Evolutionary conservation across 73 alveolate genomes (phyloP), one percentile per base, ranked within the genome.

Genomic region (Urostyla sp.): DNA sequence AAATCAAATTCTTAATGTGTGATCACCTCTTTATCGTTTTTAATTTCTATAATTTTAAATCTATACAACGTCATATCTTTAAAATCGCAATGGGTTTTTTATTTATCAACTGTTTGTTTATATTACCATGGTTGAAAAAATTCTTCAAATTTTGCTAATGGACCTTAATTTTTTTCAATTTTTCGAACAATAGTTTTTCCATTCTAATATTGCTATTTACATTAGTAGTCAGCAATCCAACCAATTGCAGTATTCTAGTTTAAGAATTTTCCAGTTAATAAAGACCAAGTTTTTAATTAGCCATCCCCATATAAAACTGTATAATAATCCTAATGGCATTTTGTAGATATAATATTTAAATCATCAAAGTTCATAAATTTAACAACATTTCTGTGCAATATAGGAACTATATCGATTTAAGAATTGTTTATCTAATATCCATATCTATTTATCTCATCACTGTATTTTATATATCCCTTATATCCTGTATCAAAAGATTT

Each of bases 31-130:
- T 38, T 5, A 16, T 34, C 60, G 26, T 40, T 63, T 24, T 7
- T 63, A 16, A 63, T 63, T 40, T 63, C 79, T 8, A 63, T 63
- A 32, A 43, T 43, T 37, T 63, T 63, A 4, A 7, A 63, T 13
- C 30, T n/a, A 24, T 21, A 43, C 15, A 63, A 26, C 3, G 60
- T 3, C 2, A 63, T 20, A 37, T 43, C 60, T 37, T n/a, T 4
- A 2, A 43, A 1, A 20, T 34, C 1, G 44, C 60, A 38, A 63
- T 43, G 24, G 58, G 45, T n/a, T 10, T 40, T 21, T 63, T 43
- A 27, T 63, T 40, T 63, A 38, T 7, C 61, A 43, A 5, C 4
- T 38, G 20, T 38, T 63, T 38, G 37, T 8, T 35, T 43, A 5
- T 43, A 43, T 43, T 63, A 43, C 45, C 30, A 4, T 20, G 79